Base-by-base conservation (phyloP, 805 yeast species). In the Yamadazyma ubonensis region DNA sequence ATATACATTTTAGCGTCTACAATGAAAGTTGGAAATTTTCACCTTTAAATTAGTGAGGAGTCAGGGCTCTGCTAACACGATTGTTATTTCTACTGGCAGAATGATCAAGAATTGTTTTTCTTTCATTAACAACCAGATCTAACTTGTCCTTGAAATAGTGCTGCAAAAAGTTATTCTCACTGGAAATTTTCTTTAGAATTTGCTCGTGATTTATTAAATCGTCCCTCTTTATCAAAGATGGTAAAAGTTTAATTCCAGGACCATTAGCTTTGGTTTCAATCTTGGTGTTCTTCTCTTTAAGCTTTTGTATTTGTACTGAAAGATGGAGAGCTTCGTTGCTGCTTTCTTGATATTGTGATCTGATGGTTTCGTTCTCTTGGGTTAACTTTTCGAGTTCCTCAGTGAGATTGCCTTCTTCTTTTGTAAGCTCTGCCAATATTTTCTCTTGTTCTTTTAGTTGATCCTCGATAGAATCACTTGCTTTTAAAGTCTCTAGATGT, bases 41-140 rank as follows among this genome's bases (percentile, higher is more conserved):
- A n/a, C n/a, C n/a, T n/a, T n/a, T n/a, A n/a, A n/a, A n/a, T n/a
- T 38, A 50, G 41, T 59, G 50, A 11, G 73, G 73, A 1, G 73
- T 68, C 3, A 69, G 44, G 6, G 66, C 70, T 28, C 74, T 50
- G 47, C 73, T 67, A 4, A 63, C 54, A 33, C 72, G 52, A 43
- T 60, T 63, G 33, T 53, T 59, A 7, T 63, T 61, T 19, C 73
- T 47, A 35, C 65, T 29, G 17, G 31, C 64, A 11, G 57, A 9
- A 15, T 50, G 43, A 22, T 67, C 72, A 36, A 65, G 39, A 11
- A 61, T 41, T 7, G 48, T 34, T 14, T 52, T 59, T 29, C 73
- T 53, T 46, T 68, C 73, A 43, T 55, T 58, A 6, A 61, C 52
- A 14, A 67, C 36, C 44, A 58, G 58, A 29, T 66, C 71, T 18